Evolutionary conservation across 805 yeast species (phyloP).

Genomic region (Pichia deserticola): DNA sequence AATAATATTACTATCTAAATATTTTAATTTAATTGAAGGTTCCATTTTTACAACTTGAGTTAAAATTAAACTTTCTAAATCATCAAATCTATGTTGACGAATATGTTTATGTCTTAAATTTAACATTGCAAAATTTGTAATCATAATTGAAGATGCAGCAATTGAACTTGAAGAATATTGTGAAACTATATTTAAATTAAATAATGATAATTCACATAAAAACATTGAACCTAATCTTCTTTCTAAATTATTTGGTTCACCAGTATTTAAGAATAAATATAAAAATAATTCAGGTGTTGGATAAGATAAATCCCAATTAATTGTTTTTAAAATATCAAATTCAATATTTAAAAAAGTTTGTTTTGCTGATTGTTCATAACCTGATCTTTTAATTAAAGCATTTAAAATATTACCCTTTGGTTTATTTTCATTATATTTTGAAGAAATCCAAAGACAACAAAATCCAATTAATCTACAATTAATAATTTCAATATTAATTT

Average conservation of each 20-base stretch:
- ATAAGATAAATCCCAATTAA: conserved; percentile 57
- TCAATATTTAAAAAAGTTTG: conserved; percentile 55
- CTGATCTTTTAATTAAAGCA: conserved; percentile 26
- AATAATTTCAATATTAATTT: conserved; percentile 25
- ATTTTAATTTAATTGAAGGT: conserved; percentile 21
- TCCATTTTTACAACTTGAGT: conserved; percentile 20
- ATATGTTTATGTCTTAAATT: conserved; percentile 31
- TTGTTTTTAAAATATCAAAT: conserved; percentile 51
- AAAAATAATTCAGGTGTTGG: conserved; percentile 60
- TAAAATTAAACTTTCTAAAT: conserved; percentile 23
- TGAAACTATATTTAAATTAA: conserved; percentile 51
- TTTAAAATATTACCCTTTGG: conserved; percentile 38
- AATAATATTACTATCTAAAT: conserved; percentile 13
- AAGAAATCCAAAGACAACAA: conserved; percentile 40
- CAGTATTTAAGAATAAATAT: conserved; percentile 40
- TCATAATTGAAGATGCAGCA: conserved; percentile 43
- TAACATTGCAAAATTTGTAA: conserved; percentile 40
- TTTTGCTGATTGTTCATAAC: conserved; percentile 20
- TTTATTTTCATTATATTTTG: conserved; percentile 42
- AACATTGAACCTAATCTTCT: conserved; percentile 51
- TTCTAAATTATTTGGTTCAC: conserved; percentile 33
- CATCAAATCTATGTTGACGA: conserved; percentile 23
- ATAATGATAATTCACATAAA: conserved; percentile 59
- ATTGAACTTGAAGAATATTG: conserved; percentile 38
- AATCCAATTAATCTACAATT: conserved; percentile 35